Percentiles rank a stretch among this genome's conserved stretches.
These are phyloP conservation scores for Thielaviopsis punctulata DNA, from an alignment of 2,329 filamentous ascomycete genomes.

Conservation along the genomic window DNA sequence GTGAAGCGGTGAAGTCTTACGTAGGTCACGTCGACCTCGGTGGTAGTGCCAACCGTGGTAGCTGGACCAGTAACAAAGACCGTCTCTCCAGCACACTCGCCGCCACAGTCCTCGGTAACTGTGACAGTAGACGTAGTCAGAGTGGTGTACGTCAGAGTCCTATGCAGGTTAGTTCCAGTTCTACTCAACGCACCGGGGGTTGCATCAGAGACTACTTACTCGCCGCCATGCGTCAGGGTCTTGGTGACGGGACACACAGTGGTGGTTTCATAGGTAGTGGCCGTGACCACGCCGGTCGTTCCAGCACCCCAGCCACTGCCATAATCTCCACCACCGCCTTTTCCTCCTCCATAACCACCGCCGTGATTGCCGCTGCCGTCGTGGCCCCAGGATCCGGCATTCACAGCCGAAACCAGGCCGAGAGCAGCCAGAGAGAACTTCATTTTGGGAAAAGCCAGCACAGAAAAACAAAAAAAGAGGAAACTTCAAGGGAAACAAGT, in stretches of 20 bases:
- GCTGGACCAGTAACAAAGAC: slow-evolving; percentile 3
- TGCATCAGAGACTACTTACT: neutral
- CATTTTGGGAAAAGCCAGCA: neutral
- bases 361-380: too few species aligned
- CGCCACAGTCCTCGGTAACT: slow-evolving; percentile 2
- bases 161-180: neutral
- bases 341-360: neutral
- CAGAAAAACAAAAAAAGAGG: neutral
- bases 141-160: slow-evolving; percentile 2
- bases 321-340: neutral
- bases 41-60: slow-evolving; percentile 4
- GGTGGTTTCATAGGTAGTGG: slow-evolving; percentile 2
- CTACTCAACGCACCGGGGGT: neutral
- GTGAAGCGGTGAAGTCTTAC: too few species aligned
- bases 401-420: neutral
- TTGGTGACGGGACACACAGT: slow-evolving; percentile 14
- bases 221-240: slow-evolving; percentile 16
- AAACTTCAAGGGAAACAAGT: too few species aligned
- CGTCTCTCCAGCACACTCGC: slow-evolving; percentile 3
- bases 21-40: slow-evolving; percentile 8
- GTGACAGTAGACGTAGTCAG: slow-evolving; percentile 6
- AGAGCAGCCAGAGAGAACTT: slow-evolving; percentile 2
- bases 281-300: neutral
- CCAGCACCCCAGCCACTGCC: neutral
- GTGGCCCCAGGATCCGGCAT: neutral